Base-by-base conservation (phyloP, 2,329 filamentous ascomycete genomes). In the Fusarium brevicatenulatum region DNA sequence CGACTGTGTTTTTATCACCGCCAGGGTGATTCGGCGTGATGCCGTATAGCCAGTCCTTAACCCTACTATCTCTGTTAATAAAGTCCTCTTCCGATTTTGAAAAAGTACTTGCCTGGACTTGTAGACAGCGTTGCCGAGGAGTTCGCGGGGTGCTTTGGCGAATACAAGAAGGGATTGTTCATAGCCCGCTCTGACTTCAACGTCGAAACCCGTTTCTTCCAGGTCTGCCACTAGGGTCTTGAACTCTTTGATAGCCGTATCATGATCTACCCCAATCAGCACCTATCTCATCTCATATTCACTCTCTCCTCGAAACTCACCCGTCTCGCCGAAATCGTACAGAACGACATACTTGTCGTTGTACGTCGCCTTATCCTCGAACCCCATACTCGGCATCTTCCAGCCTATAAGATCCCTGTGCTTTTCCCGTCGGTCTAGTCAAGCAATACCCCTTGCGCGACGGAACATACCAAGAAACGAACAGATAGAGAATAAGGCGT, bases 41-140 rank as follows among this genome's bases (percentile, higher is more conserved):
- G 47, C 91, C 91, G 78, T 92, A 90, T 28, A 95, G 85, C 91
- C 91, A 95, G 79, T 95, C 92, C 73, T 91, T 91, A 37, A 94
- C 89, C 75, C 92, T 93, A 11, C 12, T 18, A 9, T 25, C 7
- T 19, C 34, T 13, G 44, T 67, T 10, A 70, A 18, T n/a, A 23
- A 7, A 3, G 5, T 9, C 4, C 36, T 37, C 4, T 9, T 10
- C 16, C 18, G 9, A 19, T 37, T 37, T 37, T 37, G 36, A 19
- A 9, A 2, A 18, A 37, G 36, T 37, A 37, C 77, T 40, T 80
- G 91, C 90, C 90, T 87, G 28, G 90, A 91, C 68, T 92, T 89
- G 80, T 93, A 91, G 4, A 94, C 86, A 68, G 91, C 87, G 59
- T 89, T 89, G 43, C 88, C 89, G 37, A 94, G 83, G 42, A 91